phyloP scores from a whole-genome alignment of 352 stramenopile species.

The Globisporangium megalacanthum region DNA sequence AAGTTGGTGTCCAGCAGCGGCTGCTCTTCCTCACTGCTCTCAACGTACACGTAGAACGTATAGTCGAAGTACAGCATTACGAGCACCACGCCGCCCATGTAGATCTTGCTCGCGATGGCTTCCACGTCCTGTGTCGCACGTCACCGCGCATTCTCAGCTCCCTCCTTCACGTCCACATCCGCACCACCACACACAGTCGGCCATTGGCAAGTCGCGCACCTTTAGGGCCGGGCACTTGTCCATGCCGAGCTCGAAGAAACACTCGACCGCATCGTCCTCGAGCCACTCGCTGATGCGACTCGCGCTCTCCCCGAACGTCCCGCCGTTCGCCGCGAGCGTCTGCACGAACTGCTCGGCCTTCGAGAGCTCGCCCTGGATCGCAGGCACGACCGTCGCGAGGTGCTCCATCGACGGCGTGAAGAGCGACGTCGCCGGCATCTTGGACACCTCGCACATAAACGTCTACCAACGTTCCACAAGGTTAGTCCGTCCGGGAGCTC shows the following conservation, averaged over 20 bases:
- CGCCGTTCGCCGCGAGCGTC: slow-evolving; percentile 38
- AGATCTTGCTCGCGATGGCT: slow-evolving; percentile 92
- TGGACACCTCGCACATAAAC: slow-evolving; percentile 90
- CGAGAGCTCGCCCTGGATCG: slow-evolving; percentile 86
- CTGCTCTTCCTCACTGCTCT: slow-evolving; percentile 86
- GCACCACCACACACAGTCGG: neutral
- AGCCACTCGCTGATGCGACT: slow-evolving; percentile 78
- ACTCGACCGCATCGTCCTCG: slow-evolving; percentile 84
- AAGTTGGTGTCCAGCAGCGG: slow-evolving; percentile 92
- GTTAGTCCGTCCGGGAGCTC: too few relatives aligned
- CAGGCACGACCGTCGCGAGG: slow-evolving; percentile 63
- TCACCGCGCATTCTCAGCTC: neutral
- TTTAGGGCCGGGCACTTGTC: slow-evolving; percentile 57
- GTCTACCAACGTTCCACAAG: slow-evolving; percentile 27
- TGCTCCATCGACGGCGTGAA: slow-evolving; percentile 89
- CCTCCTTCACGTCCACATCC: too few relatives aligned
- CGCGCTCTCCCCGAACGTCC: slow-evolving; percentile 24
- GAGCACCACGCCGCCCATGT: slow-evolving; percentile 88
- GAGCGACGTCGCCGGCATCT: slow-evolving; percentile 84
- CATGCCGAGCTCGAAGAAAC: slow-evolving; percentile 91
- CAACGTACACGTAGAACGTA: slow-evolving; percentile 90
- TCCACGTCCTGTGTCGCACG: slow-evolving; percentile 76
- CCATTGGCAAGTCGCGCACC: slow-evolving; percentile 17
- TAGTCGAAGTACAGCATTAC: slow-evolving; percentile 91
- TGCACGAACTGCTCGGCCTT: slow-evolving; percentile 83